Evolutionary conservation across 805 yeast genomes (phyloP).

Genomic region (Candida maris): DNA sequence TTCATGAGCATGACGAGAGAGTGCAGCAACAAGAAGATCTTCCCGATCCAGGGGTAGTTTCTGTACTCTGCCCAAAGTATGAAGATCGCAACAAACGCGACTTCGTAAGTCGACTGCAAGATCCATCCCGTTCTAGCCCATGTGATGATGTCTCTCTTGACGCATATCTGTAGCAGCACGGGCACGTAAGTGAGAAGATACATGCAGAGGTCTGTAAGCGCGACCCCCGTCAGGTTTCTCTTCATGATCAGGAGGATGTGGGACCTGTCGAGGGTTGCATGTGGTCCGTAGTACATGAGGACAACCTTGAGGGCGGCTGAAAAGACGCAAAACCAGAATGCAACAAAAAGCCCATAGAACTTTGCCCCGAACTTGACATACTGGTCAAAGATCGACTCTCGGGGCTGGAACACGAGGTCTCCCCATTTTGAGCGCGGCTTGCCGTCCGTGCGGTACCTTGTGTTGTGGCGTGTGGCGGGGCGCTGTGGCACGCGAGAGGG

Average conservation of each 20-base stretch:
- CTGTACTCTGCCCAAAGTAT: constrained; percentile 51
- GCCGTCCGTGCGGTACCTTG: constrained; percentile 29
- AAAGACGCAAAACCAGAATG: constrained; percentile 70
- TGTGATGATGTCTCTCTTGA: constrained; percentile 40
- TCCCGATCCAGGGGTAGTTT: constrained; percentile 84
- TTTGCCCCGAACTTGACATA: constrained; percentile 40
- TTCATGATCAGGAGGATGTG: constrained; percentile 56
- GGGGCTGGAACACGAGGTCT: constrained; percentile 45
- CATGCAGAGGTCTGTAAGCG: constrained; percentile 69
- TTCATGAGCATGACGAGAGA: constrained; percentile 88
- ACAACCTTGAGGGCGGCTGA: constrained; percentile 51
- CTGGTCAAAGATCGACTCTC: constrained; percentile 53
- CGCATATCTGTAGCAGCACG: constrained; percentile 53
- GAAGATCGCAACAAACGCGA: constrained; percentile 49
- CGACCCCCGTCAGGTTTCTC: constrained; percentile 64
- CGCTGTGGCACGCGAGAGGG: background rate
- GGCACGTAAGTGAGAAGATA: constrained; percentile 64
- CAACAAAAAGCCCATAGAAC: constrained; percentile 78
- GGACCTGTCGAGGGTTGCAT: constrained; percentile 45
- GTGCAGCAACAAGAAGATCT: constrained; percentile 80
- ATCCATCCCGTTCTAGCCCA: constrained; percentile 71
- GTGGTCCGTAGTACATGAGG: constrained; percentile 46
- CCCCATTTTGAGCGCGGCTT: constrained; percentile 48
- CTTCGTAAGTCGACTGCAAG: constrained; percentile 54
- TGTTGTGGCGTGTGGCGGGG: background rate